Evolutionary conservation across 1,284 basidiomycete species (phyloP), one percentile per base, ranked within the genome.

Genomic region (Neotropicomus parvogracilis): DNA sequence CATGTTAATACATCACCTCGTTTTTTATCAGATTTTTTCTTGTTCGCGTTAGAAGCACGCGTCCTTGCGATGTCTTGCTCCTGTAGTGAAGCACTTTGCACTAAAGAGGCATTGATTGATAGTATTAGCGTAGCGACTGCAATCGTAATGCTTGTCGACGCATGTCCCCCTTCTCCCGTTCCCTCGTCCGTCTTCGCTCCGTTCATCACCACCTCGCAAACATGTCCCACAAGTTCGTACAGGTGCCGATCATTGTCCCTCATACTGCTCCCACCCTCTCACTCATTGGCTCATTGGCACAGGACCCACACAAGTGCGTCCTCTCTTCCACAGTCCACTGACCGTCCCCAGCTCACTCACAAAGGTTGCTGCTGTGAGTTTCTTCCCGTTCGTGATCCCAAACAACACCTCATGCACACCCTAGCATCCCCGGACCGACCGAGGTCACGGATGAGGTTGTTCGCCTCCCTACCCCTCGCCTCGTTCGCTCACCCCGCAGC

Each of bases 341-440:
- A 45, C 20, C 17, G 1, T 12, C 14, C 10, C 7, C 10, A 1
- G 5, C 49, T 46, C 40, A 50, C 40, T 16, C 45, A 9, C 35
- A 39, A 55, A 84, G 85, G 61, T 72, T 87, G n/a, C 68, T 87
- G 40, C 77, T 83, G 83, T 86, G 68, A 62, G 83, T 58, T 20
- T 2, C 27, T 26, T 5, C 8, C 24, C 7, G 0, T 9, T 21
- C 24, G 10, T 1, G 17, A 12, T n/a, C 19, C 32, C 3, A 12
- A 9, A 3, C 44, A 13, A 0, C 37, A 2, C 17, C 41, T 28
- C 37, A 51, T 29, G 14, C 42, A n/a, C 2, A 5, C 21, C 8
- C 20, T 53, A 85, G 83, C 54, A 89, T 91, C 56, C 88, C 90
- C 38, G 89, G 89, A 14, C 89, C 90, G 32, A 88, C 91, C 59